These are phyloP conservation scores for Agrocybe pediades DNA, from an alignment of 768 basidiomycete genomes.

Conservation along the genomic window DNA sequence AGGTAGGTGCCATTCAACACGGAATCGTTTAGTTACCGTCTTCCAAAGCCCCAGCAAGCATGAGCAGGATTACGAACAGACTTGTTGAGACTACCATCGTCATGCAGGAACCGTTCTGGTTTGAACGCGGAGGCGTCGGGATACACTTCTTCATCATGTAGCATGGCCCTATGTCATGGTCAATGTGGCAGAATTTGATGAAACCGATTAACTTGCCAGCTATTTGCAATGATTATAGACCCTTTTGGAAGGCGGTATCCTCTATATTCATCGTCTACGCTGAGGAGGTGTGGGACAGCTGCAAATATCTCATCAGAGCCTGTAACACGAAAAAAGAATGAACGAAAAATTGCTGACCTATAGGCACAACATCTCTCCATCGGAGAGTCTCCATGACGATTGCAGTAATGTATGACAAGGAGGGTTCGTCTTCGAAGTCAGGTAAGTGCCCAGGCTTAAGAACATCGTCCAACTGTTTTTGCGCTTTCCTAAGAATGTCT, in stretches of 20 bases:
- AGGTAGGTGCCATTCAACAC: too few species aligned
- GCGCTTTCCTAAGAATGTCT: slow-evolving; percentile 31
- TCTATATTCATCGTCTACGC: slow-evolving; percentile 29
- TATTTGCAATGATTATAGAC: slow-evolving; percentile 32
- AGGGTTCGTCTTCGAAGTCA: slow-evolving; percentile 29
- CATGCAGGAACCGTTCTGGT: slow-evolving; percentile 36
- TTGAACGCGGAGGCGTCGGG: slow-evolving; percentile 39
- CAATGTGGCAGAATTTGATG: too few species aligned
- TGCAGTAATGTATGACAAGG: slow-evolving; percentile 33
- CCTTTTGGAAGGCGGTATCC: slow-evolving; percentile 33
- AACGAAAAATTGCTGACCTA: slow-evolving; percentile 24
- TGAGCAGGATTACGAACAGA: slow-evolving; percentile 24
- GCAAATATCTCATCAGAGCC: too few species aligned
- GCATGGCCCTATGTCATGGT: slow-evolving; percentile 47
- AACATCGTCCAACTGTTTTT: slow-evolving; percentile 34
- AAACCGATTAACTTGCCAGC: too few species aligned
- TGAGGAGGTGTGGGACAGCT: slow-evolving; percentile 22
- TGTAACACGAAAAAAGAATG: neutral
- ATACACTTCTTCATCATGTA: slow-evolving; percentile 37
- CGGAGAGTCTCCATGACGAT: slow-evolving; percentile 30
- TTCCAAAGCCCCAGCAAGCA: slow-evolving; percentile 12
- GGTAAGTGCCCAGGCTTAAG: slow-evolving; percentile 33
- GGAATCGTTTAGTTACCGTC: too few species aligned
- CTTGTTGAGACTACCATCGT: slow-evolving; percentile 21
- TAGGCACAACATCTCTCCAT: slow-evolving; percentile 25